Evolutionary conservation across 169 alveolate species (phyloP).

Genomic region (Plasmodium berghei): DNA sequence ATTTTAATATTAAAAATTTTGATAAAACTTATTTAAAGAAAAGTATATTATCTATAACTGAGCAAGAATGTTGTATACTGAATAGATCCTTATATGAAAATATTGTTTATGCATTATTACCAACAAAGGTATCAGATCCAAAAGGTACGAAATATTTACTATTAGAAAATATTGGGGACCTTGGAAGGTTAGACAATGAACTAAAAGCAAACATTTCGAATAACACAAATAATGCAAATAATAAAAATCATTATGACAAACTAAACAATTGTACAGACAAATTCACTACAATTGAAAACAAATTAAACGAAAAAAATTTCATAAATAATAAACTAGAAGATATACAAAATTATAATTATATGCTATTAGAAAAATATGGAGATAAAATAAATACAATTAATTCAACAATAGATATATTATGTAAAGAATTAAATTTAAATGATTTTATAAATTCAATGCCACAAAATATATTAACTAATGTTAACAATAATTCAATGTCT

Average conservation of each 20-base stretch:
- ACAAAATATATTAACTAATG: slow-evolving; percentile 13
- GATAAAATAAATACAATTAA: slow-evolving; percentile 27
- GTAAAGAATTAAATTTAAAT: slow-evolving; percentile 47
- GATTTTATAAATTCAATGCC: slow-evolving; percentile 51
- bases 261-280: background rate
- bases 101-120: slow-evolving; percentile 35
- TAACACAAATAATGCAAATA: too few species aligned
- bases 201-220: too few species aligned
- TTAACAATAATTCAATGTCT: slow-evolving; percentile 44
- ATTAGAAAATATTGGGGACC: background rate
- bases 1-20: slow-evolving; percentile 22
- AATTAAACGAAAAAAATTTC: too few species aligned
- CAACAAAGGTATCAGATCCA: background rate
- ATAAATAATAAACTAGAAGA: too few species aligned
- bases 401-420: slow-evolving; percentile 23
- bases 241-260: too few species aligned
- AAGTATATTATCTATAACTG: slow-evolving; percentile 42
- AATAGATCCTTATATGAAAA: slow-evolving; percentile 66
- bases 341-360: background rate
- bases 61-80: slow-evolving; percentile 50
- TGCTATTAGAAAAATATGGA: slow-evolving; percentile 17
- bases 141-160: background rate
- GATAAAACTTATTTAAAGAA: slow-evolving; percentile 36
- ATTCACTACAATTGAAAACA: background rate
- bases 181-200: too few species aligned